Evolutionary conservation across 2,329 filamentous ascomycete species (phyloP), one percentile per base, ranked within the genome.

Genomic region (Xylariaceae sp.): DNA sequence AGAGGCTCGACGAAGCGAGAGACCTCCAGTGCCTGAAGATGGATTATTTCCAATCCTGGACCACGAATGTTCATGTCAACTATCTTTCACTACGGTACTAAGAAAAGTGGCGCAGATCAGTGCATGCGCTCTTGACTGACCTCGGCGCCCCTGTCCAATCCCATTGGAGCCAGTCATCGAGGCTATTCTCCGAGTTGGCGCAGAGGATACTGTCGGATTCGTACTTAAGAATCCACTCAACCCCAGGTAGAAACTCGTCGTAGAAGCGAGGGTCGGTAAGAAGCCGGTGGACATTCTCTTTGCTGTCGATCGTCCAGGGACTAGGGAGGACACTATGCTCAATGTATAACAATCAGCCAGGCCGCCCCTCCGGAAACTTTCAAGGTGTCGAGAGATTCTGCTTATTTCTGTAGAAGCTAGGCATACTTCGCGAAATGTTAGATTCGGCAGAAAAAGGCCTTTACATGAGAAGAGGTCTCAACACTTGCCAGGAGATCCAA

Each of bases 181-280:
- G 62, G 55, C 75, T 76, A 38, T 63, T 69, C n/a, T 69, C 68
- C 11, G 77, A 78, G 60, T 81, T 81, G 50, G 78, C 74, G 58
- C 79, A 82, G 42, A 82, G 65, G 42, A 82, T 79, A 59, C 75
- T 79, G 61, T 82, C 79, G n/a, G 73, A 69, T 57, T 82, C 77
- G 58, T 75, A 82, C 60, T 76, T 76, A 48, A 83, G 67, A 22
- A 82, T 64, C 77, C 77, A 81, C 64, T 82, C 78, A 33, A 75
- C 76, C 0, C 68, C 70, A 1, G 76, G 72, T 16, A 81, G 60
- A 45, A 79, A 73, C 54, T 77, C 73, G 54, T 79, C 70, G 60
- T 82, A 83, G 60, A 83, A 80, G 38, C 76, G 71, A 1, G 71
- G 47, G 56, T 78, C 75, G 3, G 79, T 82, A 48, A 82, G 64